Conservation (phyloP, 495 filamentous ascomycete genomes). For the Tetracladium marchalianum region DNA sequence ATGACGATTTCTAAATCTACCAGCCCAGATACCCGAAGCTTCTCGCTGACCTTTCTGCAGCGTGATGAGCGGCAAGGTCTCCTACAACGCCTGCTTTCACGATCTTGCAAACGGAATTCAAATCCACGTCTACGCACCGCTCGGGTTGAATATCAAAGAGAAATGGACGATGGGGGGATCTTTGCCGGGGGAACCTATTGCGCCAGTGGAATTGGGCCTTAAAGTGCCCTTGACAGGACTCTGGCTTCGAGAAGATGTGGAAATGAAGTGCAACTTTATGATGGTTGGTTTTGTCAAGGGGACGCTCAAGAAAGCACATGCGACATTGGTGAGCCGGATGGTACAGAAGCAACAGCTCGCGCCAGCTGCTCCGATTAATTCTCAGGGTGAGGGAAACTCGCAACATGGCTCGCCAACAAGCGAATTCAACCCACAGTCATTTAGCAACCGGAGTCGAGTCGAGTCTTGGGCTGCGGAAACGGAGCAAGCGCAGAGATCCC, state of each 20-base stretch:
- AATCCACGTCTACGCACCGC: slow-evolving; percentile 64
- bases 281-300: slow-evolving; percentile 64
- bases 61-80: slow-evolving; percentile 51
- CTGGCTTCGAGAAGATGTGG: slow-evolving; percentile 67
- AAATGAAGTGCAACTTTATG: slow-evolving; percentile 66
- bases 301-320: slow-evolving; percentile 62
- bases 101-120: slow-evolving; percentile 57
- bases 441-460: neutral
- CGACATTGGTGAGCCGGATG: slow-evolving; percentile 53
- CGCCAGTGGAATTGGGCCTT: slow-evolving; percentile 50
- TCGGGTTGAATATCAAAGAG: slow-evolving; percentile 56
- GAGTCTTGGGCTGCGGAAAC: neutral
- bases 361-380: slow-evolving; percentile 5
- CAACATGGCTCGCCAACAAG: neutral
- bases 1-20: too few species aligned
- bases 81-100: slow-evolving; percentile 67
- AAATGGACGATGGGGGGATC: slow-evolving; percentile 57
- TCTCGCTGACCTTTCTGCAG: slow-evolving; percentile 6
- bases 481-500: neutral
- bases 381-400: neutral
- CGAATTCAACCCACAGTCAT: neutral
- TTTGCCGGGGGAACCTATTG: slow-evolving; percentile 50
- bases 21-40: too few species aligned
- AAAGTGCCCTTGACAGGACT: slow-evolving; percentile 53
- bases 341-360: slow-evolving; percentile 43